Base-by-base conservation (phyloP, 176 grass and related monocot genomes). In the Zizania latifolia region DNA sequence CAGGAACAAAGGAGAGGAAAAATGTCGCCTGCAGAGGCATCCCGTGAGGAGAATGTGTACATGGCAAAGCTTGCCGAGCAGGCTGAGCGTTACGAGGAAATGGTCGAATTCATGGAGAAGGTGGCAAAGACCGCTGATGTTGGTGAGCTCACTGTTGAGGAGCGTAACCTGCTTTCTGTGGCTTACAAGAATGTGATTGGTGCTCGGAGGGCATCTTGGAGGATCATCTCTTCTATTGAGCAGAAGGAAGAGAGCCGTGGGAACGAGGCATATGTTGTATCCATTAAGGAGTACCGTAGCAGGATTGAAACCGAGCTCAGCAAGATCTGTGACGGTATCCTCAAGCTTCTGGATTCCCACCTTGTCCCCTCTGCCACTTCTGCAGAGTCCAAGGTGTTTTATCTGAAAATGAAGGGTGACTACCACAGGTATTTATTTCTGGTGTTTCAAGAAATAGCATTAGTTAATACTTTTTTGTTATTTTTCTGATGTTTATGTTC, bases 41-140 rank as follows among this genome's bases (percentile, higher is more conserved):
- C 81, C 14, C 86, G 81, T 43, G 86, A 88, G 70, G 76, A 84
- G 41, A 84, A 88, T 76, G 86, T 88, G 70, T 88, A 88, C 74
- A 70, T 84, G 81, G 86, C 86, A 70, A 88, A 88, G 76, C 86
- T 88, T 5, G 86, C 86, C 0, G 86, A 88, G 76, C 86, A 88
- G 70, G 86, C 86, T 13, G 86, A 88, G 75, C 61, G 86, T 48
- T 88, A 88, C 0, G 86, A 88, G 81, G 86, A 88, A 31, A 84
- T 88, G 86, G 86, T 88, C 0, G 86, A 88, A 14, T 88, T 88
- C 76, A 88, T 88, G 86, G 86, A 88, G 81, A 88, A 88, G 40
- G 86, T 88, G 30, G 86, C 64, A n/a, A 88, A 84, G 68, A 70
- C 81, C 0, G 71, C 78, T 26, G 71, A 75, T 60, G 86, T 62